Evolutionary conservation across 371 early-diverging fungal genomes (phyloP).

Genomic region (Neoconidiobolus thromboides): DNA sequence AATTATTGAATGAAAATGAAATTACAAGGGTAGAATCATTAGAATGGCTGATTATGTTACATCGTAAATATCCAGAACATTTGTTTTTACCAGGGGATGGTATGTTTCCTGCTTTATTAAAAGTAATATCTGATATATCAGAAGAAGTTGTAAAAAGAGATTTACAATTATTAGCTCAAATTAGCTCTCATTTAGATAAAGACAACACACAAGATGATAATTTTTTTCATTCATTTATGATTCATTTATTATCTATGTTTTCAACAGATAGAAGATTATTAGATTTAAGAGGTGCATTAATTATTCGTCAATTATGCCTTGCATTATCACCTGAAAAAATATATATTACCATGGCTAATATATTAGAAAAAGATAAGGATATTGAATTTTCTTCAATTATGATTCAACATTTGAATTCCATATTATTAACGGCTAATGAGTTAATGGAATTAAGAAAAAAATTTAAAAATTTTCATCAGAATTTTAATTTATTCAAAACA

Average conservation of each 20-base stretch:
- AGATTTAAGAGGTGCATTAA: slow-evolving; percentile 66
- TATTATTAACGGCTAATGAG: slow-evolving; percentile 80
- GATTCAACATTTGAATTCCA: slow-evolving; percentile 82
- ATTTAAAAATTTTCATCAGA: slow-evolving; percentile 37
- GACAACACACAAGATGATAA: not conserved
- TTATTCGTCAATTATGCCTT: slow-evolving; percentile 73
- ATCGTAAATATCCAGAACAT: slow-evolving; percentile 63
- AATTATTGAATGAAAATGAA: slow-evolving; percentile 66
- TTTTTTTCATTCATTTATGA: slow-evolving; percentile 59
- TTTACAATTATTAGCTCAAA: slow-evolving; percentile 78
- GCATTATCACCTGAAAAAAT: slow-evolving; percentile 70
- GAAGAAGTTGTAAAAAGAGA: slow-evolving; percentile 76
- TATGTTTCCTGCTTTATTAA: slow-evolving; percentile 59
- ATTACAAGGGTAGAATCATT: slow-evolving; percentile 68
- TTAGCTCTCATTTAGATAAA: slow-evolving; percentile 49
- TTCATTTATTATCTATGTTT: slow-evolving; percentile 59
- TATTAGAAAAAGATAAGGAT: slow-evolving; percentile 54
- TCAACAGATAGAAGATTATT: slow-evolving; percentile 65
- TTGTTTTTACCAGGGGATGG: slow-evolving; percentile 55
- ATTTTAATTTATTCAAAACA: slow-evolving; percentile 27
- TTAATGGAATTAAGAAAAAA: slow-evolving; percentile 50
- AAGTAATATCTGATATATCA: slow-evolving; percentile 68
- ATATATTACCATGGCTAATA: slow-evolving; percentile 59
- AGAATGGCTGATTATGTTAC: slow-evolving; percentile 83
- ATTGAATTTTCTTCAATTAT: slow-evolving; percentile 75